Evolutionary conservation across 73 alveolate genomes (phyloP).

Genomic region (Uronychia binucleata): DNA sequence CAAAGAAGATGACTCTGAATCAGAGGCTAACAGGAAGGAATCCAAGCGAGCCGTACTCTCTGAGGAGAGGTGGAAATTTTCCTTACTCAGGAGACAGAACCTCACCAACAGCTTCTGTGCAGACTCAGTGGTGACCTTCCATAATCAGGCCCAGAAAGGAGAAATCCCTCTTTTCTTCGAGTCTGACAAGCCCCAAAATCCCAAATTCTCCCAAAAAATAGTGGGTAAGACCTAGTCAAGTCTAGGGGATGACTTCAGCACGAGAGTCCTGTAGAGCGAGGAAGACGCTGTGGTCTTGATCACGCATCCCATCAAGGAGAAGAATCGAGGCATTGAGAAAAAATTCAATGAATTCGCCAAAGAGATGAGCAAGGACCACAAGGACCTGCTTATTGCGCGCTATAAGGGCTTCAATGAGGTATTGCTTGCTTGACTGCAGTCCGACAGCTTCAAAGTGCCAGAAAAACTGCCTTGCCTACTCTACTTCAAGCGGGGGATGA

Average conservation of each 20-base stretch:
- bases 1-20: conserved; percentile 15
- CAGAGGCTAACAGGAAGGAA: conserved; percentile 36
- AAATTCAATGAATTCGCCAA: conserved; percentile 34
- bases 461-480: conserved; percentile 28
- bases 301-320: conserved; percentile 31
- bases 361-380: neutral
- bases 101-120: conserved; percentile 1
- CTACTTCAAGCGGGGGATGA: neutral
- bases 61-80: conserved; percentile 39
- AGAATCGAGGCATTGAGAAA: conserved; percentile 29
- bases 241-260: conserved; percentile 50
- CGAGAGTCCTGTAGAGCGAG: conserved; percentile 18
- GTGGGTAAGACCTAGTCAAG: conserved; percentile 14
- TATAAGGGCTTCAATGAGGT: conserved; percentile 54
- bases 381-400: conserved; percentile 16
- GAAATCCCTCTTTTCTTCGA: conserved; percentile 30
- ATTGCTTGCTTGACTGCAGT: neutral
- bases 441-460: conserved; percentile 9
- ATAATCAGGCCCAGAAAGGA: conserved; percentile 21
- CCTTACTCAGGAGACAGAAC: neutral
- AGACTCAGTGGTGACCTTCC: conserved; percentile 10
- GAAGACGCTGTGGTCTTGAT: conserved; percentile 45
- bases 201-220: conserved; percentile 20
- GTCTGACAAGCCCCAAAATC: conserved; percentile 20
- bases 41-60: conserved; percentile 25